Base-by-base conservation (phyloP, 352 stramenopile genomes). In the Phytophthora uliginosa region DNA sequence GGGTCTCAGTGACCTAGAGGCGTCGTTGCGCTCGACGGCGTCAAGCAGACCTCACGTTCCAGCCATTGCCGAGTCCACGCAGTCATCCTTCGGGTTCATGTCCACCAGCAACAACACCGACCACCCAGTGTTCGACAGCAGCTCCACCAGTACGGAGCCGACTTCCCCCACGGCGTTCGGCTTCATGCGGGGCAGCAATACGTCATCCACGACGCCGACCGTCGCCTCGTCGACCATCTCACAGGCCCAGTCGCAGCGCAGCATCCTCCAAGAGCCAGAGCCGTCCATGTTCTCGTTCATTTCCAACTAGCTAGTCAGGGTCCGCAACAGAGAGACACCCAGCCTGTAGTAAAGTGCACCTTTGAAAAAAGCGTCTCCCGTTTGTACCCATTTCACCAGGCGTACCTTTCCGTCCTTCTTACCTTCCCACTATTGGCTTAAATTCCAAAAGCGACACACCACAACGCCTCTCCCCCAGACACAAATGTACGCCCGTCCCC, bases 231-330 rank as follows among this genome's bases (percentile, higher is more conserved):
- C 70, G 12, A 61, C 73, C 40, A 26, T 69, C 40, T 75, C 75
- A 17, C 64, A 76, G 10, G 65, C 74, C 0, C 73, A 69, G 17
- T 74, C 67, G 24, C 64, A 77, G n/a, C 56, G 57, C 40, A 66
- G 73, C 20, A 55, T 74, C 3, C 48, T 80, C 13, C 66, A 73
- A 42, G 64, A 79, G 9, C 69, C 74, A 10, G 71, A 73, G 36
- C 63, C 73, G 50, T 91, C 83, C 42, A 84, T 86, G 72, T 91
- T 91, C 52, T 86, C 81, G 9, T 91, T 91, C 66, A 91, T 91
- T 38, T 88, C 76, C 7, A 86, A 79, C 56, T 82, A 62, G 34
- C 34, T 54, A 42, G 36, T 42, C 36, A 42, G 36, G 15, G 36
- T 15, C 36, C 12, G 6, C 36, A 45, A 45, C 13, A n/a, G 36